Base-by-base conservation (phyloP, 495 filamentous ascomycete species). In the Penicillium cinerascens region DNA sequence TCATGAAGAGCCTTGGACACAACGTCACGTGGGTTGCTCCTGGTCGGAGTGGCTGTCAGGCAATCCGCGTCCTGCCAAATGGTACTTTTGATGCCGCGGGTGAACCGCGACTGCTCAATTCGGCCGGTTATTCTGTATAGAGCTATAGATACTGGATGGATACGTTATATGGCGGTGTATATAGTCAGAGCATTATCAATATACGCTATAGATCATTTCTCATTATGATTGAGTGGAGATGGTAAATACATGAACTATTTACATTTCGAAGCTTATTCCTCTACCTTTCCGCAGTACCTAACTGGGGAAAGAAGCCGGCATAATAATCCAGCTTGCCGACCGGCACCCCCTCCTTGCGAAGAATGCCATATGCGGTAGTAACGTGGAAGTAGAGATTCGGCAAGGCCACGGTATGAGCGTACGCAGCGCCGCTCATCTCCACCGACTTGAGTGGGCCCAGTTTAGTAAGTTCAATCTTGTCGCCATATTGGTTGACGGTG, bases 71-170 rank as follows among this genome's bases (percentile, higher is more conserved):
- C 49, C 54, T 87, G 46, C 66, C 64, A 26, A 88, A 93, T 74
- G 90, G 90, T 9, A 88, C 82, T 0, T 88, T 87, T 65, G 86
- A 88, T 65, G 87, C 86, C 36, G 87, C 80, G 11, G 81, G 87
- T 5, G 90, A 95, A 66, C 87, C 91, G 18, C 79, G 91, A 58
- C 89, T 93, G 74, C 43, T 66, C 18, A 82, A 84, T 54, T 87
- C 84, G 11, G 91, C 81, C 0, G 91, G 91, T 0, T 86, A 85
- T 60, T 78, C 78, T 16, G 74, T 88, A 33, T 92, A 73, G 54
- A 49, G 21, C 11, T 15, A 33, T 10, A 10, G 10, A 13, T 13
- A 33, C 13, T 1, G n/a, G n/a, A n/a, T n/a, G n/a, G n/a, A n/a
- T n/a, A n/a, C n/a, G n/a, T n/a, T n/a, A n/a, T n/a, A n/a, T n/a